A percentile compares a stretch with the other conserved stretches of the same genome.
Evolutionary conservation across 164 flowering plant genomes (phyloP).

Genomic region (Litsea cubeba): DNA sequence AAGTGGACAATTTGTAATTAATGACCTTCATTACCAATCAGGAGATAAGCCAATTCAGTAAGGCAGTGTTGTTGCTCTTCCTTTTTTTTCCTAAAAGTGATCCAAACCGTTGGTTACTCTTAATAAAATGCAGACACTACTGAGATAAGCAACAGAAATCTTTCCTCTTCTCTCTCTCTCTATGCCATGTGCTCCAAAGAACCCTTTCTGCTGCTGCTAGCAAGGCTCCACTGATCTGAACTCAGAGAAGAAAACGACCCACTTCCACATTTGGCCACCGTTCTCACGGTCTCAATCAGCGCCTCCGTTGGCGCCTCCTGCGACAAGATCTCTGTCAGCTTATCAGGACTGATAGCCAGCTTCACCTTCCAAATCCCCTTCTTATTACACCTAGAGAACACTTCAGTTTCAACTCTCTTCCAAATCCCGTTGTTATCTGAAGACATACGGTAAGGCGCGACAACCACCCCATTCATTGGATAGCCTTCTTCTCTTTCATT

Average conservation of each 20-base stretch:
- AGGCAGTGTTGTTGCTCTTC: not conserved
- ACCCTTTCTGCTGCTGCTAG: constrained; percentile 57
- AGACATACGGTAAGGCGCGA: constrained; percentile 76
- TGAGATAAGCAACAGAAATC: not conserved
- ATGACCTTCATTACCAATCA: not conserved
- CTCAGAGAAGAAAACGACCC: constrained; percentile 29
- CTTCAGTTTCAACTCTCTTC: constrained; percentile 42
- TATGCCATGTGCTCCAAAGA: constrained; percentile 34
- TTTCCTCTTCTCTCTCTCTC: not conserved
- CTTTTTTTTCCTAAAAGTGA: not conserved
- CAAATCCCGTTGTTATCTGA: constrained; percentile 42
- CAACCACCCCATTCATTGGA: not conserved
- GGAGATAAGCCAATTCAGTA: not conserved
- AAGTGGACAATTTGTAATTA: not conserved
- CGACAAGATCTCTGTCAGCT: constrained; percentile 64
- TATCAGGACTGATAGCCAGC: constrained; percentile 72
- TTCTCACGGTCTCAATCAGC: constrained; percentile 70
- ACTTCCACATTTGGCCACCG: constrained; percentile 75
- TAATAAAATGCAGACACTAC: not conserved
- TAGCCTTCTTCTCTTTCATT: constrained; percentile 11
- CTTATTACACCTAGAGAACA: constrained; percentile 24
- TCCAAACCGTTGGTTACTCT: not conserved
- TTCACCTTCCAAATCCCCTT: constrained; percentile 86
- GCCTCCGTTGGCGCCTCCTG: constrained; percentile 59
- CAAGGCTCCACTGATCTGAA: constrained; percentile 72